Percentiles rank a stretch among this genome's conserved stretches.
Evolutionary conservation across 2,329 filamentous ascomycete genomes (phyloP).

Genomic region (Ophiostoma piceae): DNA sequence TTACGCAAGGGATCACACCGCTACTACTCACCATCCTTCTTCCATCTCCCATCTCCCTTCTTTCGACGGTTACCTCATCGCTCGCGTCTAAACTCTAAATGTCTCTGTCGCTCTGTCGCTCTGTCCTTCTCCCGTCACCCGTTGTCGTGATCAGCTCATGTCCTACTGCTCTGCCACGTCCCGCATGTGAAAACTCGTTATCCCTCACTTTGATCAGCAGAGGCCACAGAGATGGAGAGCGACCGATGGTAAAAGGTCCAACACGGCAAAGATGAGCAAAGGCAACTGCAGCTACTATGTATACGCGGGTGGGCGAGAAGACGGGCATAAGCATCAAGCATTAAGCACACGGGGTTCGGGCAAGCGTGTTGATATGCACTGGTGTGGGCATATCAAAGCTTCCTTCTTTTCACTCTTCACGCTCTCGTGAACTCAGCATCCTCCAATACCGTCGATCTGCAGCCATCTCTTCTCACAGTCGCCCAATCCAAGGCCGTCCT

Average conservation of each 20-base stretch:
- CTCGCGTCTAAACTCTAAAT: not conserved
- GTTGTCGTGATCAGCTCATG: slow-evolving; percentile 1
- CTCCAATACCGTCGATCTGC: not conserved
- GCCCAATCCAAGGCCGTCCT: too few species aligned
- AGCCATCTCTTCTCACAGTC: not conserved
- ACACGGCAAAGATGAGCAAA: not conserved
- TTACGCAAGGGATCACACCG: slow-evolving; percentile 12
- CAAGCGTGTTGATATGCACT: not conserved
- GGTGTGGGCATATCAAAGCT: slow-evolving; percentile 1
- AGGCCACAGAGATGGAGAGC: not conserved
- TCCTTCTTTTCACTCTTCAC: not conserved
- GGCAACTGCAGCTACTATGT: not conserved
- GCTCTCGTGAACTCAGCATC: not conserved
- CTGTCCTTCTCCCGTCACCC: slow-evolving; percentile 10
- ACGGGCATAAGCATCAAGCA: not conserved
- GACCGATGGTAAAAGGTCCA: not conserved
- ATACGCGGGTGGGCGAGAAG: not conserved
- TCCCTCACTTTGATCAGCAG: not conserved
- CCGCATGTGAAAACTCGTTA: not conserved
- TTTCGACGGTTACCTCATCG: too few species aligned
- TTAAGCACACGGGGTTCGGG: not conserved
- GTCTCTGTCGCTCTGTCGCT: slow-evolving; percentile 3
- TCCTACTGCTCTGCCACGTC: not conserved
- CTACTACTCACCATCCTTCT: slow-evolving; percentile 7
- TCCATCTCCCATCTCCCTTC: not conserved